phyloP scores from a whole-genome alignment of 257 asterid genomes.

The Osmanthus fragrans region DNA sequence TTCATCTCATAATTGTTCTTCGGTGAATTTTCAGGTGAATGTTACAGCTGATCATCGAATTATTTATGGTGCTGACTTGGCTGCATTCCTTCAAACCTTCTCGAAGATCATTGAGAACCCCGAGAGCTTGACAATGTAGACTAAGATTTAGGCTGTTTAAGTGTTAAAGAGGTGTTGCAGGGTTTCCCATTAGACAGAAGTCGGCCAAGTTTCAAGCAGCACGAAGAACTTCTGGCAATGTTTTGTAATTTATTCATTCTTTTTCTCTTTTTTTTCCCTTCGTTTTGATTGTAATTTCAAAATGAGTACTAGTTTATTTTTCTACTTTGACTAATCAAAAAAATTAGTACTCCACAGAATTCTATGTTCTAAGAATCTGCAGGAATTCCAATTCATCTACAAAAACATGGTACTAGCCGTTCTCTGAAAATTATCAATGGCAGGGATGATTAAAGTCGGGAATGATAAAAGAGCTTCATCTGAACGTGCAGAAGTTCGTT shows the following conservation, averaged over 20 bases:
- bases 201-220: slow-evolving; percentile 8
- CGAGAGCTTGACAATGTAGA: slow-evolving; percentile 77
- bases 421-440: neutral
- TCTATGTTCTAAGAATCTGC: neutral
- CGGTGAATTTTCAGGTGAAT: slow-evolving; percentile 52
- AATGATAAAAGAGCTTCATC: neutral
- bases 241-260: slow-evolving; percentile 23
- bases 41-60: slow-evolving; percentile 85
- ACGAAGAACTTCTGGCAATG: slow-evolving; percentile 16
- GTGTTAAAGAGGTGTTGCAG: slow-evolving; percentile 3
- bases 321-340: neutral
- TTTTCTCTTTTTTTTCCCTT: neutral
- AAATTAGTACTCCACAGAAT: neutral
- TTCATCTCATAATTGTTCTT: slow-evolving; percentile 1
- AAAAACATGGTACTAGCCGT: neutral
- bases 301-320: neutral
- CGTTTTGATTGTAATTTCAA: neutral
- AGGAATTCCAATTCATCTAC: neutral
- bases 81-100: slow-evolving; percentile 77
- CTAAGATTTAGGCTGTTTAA: slow-evolving; percentile 7
- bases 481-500: neutral
- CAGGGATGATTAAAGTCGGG: neutral
- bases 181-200: slow-evolving; percentile 15
- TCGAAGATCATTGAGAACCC: slow-evolving; percentile 72
- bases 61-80: slow-evolving; percentile 84